Conservation (phyloP, 2,329 filamentous ascomycete species). For the Aspergillus tubingensis region DNA sequence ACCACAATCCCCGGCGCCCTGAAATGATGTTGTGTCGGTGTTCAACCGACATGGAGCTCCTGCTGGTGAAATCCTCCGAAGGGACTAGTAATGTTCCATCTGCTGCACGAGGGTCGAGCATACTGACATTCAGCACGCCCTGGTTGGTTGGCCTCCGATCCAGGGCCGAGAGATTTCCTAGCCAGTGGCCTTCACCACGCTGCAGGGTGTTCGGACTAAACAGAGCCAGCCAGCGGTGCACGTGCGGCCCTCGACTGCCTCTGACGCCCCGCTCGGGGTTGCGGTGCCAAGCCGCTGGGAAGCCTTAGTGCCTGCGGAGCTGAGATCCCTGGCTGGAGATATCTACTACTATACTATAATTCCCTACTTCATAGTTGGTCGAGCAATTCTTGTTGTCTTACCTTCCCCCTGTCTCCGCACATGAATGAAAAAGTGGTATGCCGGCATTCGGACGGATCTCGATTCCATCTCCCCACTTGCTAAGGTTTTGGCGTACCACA, state of each 20-base stretch:
- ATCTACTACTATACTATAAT: not conserved
- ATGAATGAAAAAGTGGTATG: not conserved
- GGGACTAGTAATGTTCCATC: not conserved
- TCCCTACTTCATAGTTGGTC: too few relatives aligned
- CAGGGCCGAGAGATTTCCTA: not conserved
- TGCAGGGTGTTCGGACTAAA: not conserved
- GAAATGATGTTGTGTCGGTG: not conserved
- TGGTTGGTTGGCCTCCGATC: not conserved
- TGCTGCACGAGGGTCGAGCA: not conserved
- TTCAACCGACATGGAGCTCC: not conserved
- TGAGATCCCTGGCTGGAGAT: not conserved
- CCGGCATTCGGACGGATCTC: not conserved
- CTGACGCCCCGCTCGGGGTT: not conserved
- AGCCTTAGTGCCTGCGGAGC: not conserved
- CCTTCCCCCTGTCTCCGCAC: not conserved
- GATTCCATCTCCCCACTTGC: not conserved
- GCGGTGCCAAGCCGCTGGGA: not conserved
- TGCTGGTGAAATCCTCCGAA: not conserved
- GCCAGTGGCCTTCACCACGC: not conserved
- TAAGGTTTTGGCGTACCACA: not conserved
- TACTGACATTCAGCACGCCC: not conserved
- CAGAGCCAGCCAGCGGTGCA: slow-evolving; percentile 6
- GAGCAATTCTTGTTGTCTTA: too few relatives aligned
- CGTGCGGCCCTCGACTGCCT: not conserved
- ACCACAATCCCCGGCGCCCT: not conserved